A percentile compares a stretch with the other conserved stretches of the same genome.
Conservation (phyloP, 2,329 filamentous ascomycete genomes). For the Fusarium paranaense region DNA sequence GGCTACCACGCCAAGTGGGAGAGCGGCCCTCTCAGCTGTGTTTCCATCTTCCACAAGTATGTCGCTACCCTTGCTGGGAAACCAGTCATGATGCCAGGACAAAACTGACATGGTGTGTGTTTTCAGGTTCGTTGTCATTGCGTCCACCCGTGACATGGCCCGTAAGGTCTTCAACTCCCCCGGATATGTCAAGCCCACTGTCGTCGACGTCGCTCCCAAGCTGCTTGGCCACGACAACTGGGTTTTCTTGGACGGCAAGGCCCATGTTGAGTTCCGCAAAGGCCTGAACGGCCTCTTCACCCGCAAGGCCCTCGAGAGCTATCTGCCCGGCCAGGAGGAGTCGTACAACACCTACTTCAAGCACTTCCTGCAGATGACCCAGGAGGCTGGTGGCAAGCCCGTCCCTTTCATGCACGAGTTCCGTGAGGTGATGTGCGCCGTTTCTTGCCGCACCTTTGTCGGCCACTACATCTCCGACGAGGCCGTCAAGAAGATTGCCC, state of each 20-base stretch:
- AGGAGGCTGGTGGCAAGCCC: conserved; percentile 77
- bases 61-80: not conserved
- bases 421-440: conserved; percentile 93
- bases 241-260: conserved; percentile 96
- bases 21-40: conserved; percentile 92
- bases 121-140: conserved; percentile 92
- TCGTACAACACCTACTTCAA: conserved; percentile 91
- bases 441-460: conserved; percentile 96
- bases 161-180: conserved; percentile 98
- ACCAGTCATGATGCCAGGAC: not conserved
- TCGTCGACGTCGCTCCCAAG: conserved; percentile 94
- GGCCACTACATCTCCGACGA: conserved; percentile 94
- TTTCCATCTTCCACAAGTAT: conserved; percentile 99
- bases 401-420: conserved; percentile 91
- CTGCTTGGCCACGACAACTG: conserved; percentile 92
- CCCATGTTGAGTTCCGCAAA: conserved; percentile 96
- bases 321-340: conserved; percentile 92
- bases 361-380: conserved; percentile 80
- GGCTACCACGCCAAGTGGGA: conserved; percentile 94
- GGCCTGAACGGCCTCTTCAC: conserved; percentile 96
- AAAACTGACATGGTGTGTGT: conserved; percentile 14
- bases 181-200: conserved; percentile 90
- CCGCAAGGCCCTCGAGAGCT: conserved; percentile 85
- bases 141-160: conserved; percentile 92
- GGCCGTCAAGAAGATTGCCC: conserved; percentile 91